Base-by-base conservation (phyloP, 2,329 filamentous ascomycete genomes). In the Aspergillus sojae region DNA sequence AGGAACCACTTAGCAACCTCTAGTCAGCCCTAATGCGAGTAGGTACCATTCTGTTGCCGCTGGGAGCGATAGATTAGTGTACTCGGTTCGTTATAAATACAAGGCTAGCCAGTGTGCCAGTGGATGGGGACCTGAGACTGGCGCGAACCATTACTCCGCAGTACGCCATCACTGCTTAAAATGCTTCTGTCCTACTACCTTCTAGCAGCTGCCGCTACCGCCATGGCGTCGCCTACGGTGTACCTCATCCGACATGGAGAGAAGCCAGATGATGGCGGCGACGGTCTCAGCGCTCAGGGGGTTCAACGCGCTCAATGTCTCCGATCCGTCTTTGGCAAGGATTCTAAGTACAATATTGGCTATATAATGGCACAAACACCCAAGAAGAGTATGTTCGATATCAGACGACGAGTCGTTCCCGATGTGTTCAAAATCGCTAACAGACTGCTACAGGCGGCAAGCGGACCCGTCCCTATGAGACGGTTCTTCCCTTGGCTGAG, bases 171-270 rank as follows among this genome's bases (percentile, higher is more conserved):
- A 11, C 2, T 11, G 14, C 23, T 16, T 30, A 65, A 45, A 19
- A 26, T 55, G 7, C 41, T 65, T 36, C 1, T 66, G 5, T 32
- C 61, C 5, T 30, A 65, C 16, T 54, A 55, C 50, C 55, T 70
- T 34, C 21, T 69, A 19, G 64, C 69, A 4, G 52, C 65, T 6
- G 65, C 66, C 5, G 64, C 64, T 9, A 23, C 73, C 1, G 64
- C 60, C 21, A 59, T 64, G 4, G 72, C 72, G 16, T 63, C 67
- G 11, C 81, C 85, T 1, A 88, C 83, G 0, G 84, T 89, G 36
- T 89, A 88, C 71, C 76, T 89, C 10, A 89, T 89, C 71, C 84
- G 87, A 21, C 87, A 89, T 67, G 87, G 87, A 63, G 87, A 89
- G 74, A 89, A 89, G 74, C 86, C 87, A 3, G 62, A 70, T 1